Conservation (phyloP, 768 basidiomycete genomes). For the Xanthoconium stramineum region DNA sequence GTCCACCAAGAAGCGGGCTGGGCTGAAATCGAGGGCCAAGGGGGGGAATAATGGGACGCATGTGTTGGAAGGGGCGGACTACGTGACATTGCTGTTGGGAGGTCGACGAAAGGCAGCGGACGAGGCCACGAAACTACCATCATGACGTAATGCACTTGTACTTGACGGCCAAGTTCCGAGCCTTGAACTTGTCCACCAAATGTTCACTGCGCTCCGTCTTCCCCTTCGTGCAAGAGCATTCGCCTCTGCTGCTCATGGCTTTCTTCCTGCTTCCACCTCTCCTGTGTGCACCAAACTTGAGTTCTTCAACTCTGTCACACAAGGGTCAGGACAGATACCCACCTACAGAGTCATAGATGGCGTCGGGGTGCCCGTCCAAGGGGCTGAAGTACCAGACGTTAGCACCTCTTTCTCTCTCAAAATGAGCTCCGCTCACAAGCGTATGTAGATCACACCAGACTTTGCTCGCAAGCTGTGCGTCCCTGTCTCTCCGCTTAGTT, state of each 20-base stretch:
- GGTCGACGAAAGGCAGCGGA: conserved; percentile 62
- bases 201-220: conserved; percentile 10
- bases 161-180: conserved; percentile 21
- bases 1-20: conserved; percentile 28
- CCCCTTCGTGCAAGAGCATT: conserved; percentile 10
- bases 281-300: conserved; percentile 66
- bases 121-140: conserved; percentile 63
- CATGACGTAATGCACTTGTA: conserved; percentile 14
- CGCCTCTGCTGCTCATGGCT: conserved; percentile 25
- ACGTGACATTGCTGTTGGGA: conserved; percentile 69
- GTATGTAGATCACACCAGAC: conserved; percentile 58
- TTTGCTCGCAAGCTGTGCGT: conserved; percentile 62
- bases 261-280: conserved; percentile 45
- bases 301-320: conserved; percentile 78
- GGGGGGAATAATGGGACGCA: conserved; percentile 28
- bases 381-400: conserved; percentile 75
- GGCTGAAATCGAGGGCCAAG: conserved; percentile 26
- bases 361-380: conserved; percentile 66
- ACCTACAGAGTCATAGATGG: conserved; percentile 87
- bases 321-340: conserved; percentile 64
- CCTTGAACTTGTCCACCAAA: conserved; percentile 4
- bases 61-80: conserved; percentile 74
- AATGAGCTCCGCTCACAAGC: conserved; percentile 5
- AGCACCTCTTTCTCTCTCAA: conserved; percentile 14
- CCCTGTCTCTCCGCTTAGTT: background rate